Evolutionary conservation across 208 protist species (phyloP).

Genomic region (Leishmania martiniquensis): DNA sequence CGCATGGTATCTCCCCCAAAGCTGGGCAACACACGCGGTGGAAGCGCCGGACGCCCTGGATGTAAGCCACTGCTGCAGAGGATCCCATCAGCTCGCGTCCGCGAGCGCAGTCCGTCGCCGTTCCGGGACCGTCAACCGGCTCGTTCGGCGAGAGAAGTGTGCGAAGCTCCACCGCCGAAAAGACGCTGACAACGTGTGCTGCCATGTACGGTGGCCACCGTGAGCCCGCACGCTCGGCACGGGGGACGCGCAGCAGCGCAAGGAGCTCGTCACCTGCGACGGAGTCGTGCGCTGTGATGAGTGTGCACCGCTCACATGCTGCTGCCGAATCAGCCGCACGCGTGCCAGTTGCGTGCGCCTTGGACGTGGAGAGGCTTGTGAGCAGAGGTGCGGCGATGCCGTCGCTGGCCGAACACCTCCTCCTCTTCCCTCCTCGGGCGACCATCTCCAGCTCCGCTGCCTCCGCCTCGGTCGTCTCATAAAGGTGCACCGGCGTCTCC

Average conservation of each 20-base stretch:
- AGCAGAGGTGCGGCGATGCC: not conserved
- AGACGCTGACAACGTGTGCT: conserved; percentile 24
- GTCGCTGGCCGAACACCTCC: not conserved
- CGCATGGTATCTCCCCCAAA: conserved; percentile 30
- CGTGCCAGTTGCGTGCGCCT: not conserved
- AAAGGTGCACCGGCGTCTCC: conserved; percentile 1
- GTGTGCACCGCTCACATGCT: not conserved
- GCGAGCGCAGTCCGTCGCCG: not conserved
- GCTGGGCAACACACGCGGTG: conserved; percentile 45
- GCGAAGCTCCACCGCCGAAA: conserved; percentile 11
- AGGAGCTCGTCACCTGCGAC: conserved; percentile 12
- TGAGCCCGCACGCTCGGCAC: not conserved
- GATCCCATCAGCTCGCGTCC: not conserved
- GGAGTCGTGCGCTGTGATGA: conserved; percentile 6
- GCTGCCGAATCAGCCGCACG: not conserved
- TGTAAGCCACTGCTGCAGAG: conserved; percentile 30
- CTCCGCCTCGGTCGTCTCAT: conserved; percentile 3
- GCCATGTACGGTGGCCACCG: conserved; percentile 33
- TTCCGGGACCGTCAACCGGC: not conserved
- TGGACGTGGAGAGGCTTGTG: too few species aligned
- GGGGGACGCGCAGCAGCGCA: conserved; percentile 9
- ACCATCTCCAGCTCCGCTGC: not conserved
- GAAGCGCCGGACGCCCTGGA: conserved; percentile 50
- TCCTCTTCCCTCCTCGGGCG: not conserved
- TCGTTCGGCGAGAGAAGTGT: not conserved